Evolutionary conservation across 202 grass and related monocot species (phyloP).

Genomic region (Eragrostis tef): DNA sequence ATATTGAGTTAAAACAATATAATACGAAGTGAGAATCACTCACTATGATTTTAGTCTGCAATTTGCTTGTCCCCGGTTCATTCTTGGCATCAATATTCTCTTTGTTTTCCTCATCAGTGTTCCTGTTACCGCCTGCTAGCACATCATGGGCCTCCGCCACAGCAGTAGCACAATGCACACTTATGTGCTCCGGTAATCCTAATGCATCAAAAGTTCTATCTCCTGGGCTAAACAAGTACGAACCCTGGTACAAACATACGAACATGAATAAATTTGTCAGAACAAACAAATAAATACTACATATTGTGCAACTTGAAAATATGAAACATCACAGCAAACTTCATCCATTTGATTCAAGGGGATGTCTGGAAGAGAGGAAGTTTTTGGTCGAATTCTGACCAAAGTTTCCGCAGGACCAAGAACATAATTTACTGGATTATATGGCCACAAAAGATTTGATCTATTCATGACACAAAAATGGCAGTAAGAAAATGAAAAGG

Average conservation of each 20-base stretch:
- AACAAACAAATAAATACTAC: constrained; percentile 29
- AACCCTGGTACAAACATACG: constrained; percentile 58
- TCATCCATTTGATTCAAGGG: neutral
- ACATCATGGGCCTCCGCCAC: constrained; percentile 76
- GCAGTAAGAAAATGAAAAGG: constrained; percentile 3
- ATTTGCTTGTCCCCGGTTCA: constrained; percentile 49
- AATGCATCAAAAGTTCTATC: constrained; percentile 72
- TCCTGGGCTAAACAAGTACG: constrained; percentile 59
- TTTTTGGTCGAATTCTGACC: neutral
- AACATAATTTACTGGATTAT: constrained; percentile 21
- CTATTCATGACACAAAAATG: neutral
- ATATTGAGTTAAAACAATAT: neutral
- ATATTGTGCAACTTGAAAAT: too few relatives aligned
- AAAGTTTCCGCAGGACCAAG: neutral
- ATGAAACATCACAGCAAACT: too few relatives aligned
- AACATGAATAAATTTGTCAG: constrained; percentile 1
- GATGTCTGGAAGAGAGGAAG: neutral
- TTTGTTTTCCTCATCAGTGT: constrained; percentile 52
- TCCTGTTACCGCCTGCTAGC: constrained; percentile 54
- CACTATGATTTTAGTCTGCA: constrained; percentile 58
- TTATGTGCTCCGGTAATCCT: constrained; percentile 73
- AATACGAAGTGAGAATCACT: constrained; percentile 22
- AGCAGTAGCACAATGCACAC: constrained; percentile 69
- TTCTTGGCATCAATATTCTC: constrained; percentile 54
- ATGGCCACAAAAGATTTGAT: neutral